A percentile compares a stretch with the other conserved stretches of the same genome.
Conservation (phyloP, 2,329 filamentous ascomycete genomes). For the Helicocarpus griseus region DNA sequence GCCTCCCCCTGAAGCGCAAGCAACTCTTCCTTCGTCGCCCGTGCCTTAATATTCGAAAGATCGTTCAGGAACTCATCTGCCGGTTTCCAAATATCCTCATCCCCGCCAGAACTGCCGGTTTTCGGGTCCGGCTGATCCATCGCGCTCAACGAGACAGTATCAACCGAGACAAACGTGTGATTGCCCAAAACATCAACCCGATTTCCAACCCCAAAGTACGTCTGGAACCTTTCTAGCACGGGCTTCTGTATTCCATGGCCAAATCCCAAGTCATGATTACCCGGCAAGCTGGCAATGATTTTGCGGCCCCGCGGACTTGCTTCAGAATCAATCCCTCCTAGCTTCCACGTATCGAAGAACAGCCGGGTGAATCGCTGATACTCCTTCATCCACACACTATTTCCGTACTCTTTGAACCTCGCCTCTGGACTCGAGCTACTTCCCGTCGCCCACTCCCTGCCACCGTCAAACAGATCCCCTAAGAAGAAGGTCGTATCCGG, state of each 20-base stretch:
- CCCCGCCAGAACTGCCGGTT: conserved; percentile 41
- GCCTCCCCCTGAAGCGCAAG: conserved; percentile 52
- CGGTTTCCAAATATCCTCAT: conserved; percentile 60
- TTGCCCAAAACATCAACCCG: conserved; percentile 86
- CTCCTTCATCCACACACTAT: conserved; percentile 77
- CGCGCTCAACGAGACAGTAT: conserved; percentile 80
- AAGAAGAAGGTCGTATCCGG: conserved; percentile 87
- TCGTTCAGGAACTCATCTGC: conserved; percentile 64
- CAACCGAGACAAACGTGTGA: conserved; percentile 87
- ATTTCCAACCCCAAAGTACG: conserved; percentile 87
- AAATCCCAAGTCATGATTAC: conserved; percentile 93
- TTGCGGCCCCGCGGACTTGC: conserved; percentile 59
- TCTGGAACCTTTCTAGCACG: conserved; percentile 72
- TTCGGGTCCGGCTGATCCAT: conserved; percentile 45
- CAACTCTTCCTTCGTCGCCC: conserved; percentile 60
- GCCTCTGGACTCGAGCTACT: conserved; percentile 51
- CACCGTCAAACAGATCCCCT: conserved; percentile 91
- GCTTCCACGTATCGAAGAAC: conserved; percentile 63
- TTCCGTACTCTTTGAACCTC: conserved; percentile 66
- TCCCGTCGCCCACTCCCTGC: conserved; percentile 80
- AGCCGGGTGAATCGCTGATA: conserved; percentile 79
- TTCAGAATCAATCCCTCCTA: conserved; percentile 45
- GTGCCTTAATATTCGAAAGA: conserved; percentile 55
- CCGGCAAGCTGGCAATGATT: conserved; percentile 75
- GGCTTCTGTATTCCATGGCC: conserved; percentile 71